A percentile compares a stretch with the other conserved stretches of the same genome.
Conservation (phyloP, 306 rosid species). For the Benincasa hispida region DNA sequence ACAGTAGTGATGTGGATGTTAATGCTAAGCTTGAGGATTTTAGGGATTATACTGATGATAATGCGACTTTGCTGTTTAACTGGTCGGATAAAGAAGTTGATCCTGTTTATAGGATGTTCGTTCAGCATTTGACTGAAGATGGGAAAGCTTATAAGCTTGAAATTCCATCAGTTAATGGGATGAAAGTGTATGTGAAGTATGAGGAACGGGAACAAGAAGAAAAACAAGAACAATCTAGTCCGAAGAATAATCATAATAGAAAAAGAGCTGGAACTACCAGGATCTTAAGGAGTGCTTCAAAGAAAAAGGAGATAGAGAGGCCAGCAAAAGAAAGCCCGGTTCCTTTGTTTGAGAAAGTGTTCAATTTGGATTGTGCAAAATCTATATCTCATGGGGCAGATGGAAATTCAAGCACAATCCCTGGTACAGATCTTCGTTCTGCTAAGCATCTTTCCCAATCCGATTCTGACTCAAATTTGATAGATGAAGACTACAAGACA, state of each 20-base stretch:
- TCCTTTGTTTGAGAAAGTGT: background rate
- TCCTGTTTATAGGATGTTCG: conserved; percentile 18
- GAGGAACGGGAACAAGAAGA: conserved; percentile 5
- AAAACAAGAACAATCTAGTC: background rate
- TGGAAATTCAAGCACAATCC: background rate
- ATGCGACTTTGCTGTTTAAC: background rate
- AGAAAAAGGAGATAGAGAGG: background rate
- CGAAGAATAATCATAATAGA: conserved; percentile 2
- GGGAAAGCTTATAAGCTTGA: conserved; percentile 19
- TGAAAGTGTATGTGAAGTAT: conserved; percentile 10
- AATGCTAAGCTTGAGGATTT: background rate
- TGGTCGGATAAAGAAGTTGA: conserved; percentile 11
- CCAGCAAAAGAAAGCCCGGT: background rate
- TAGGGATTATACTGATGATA: background rate
- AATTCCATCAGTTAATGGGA: conserved; percentile 4
- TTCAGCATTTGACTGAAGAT: conserved; percentile 21
- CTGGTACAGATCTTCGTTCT: background rate
- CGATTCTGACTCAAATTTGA: conserved; percentile 6
- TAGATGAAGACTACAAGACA: conserved; percentile 19
- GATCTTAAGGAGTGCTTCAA: background rate
- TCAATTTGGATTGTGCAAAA: background rate
- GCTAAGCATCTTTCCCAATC: background rate
- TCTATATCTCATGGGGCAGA: background rate
- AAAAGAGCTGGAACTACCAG: background rate
- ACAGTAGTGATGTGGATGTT: background rate